Evolutionary conservation across 495 filamentous ascomycete genomes (phyloP).

Genomic region (Bathelium albidoporum): DNA sequence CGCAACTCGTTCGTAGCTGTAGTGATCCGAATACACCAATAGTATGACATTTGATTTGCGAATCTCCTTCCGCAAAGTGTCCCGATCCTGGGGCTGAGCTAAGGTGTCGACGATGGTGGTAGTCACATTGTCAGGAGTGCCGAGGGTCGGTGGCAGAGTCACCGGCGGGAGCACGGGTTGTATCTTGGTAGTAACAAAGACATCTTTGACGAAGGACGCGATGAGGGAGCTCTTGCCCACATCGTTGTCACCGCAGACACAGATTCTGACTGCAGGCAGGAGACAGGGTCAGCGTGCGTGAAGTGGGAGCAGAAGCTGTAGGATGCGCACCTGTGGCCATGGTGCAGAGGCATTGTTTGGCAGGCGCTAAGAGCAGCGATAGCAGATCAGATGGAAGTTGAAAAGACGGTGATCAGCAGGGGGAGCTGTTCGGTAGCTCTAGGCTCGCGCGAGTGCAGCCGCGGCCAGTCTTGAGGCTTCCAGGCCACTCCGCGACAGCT

Average conservation of each 20-base stretch:
- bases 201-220: constrained; percentile 79
- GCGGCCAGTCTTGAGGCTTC: not conserved
- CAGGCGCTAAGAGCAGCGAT: no score
- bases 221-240: constrained; percentile 60
- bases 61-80: constrained; percentile 80
- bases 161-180: constrained; percentile 89
- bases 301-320: not conserved
- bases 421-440: no score
- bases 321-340: constrained; percentile 22
- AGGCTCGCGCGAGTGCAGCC: no score
- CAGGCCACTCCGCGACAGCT: not conserved
- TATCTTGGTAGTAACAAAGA: constrained; percentile 87
- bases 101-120: constrained; percentile 96
- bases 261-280: constrained; percentile 62
- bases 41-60: constrained; percentile 93
- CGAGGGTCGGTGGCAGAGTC: constrained; percentile 78
- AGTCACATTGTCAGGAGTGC: constrained; percentile 87
- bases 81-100: constrained; percentile 83
- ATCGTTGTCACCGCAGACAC: constrained; percentile 89
- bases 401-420: not conserved
- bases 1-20: constrained; percentile 95
- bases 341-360: not conserved
- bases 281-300: not conserved
- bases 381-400: not conserved
- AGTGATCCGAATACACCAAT: constrained; percentile 96